Evolutionary conservation across 306 rosid genomes (phyloP).

Genomic region (Arachis hypogaea): DNA sequence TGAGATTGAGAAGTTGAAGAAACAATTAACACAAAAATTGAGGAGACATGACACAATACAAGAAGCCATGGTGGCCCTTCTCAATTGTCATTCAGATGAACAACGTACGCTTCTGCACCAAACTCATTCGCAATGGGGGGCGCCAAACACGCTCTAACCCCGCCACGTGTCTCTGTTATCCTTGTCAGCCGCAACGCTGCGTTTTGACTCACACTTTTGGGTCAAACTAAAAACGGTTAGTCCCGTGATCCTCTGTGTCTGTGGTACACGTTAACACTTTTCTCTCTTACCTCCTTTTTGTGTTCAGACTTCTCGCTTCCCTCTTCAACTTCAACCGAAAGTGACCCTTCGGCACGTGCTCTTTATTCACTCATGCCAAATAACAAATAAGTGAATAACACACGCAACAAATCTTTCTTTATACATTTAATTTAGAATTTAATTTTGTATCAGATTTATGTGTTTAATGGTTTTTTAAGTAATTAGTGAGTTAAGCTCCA

Average conservation of each 20-base stretch:
- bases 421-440: too few species aligned
- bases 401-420: neutral
- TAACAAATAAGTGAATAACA: neutral
- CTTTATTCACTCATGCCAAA: neutral
- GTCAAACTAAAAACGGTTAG: constrained; percentile 35
- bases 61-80: neutral
- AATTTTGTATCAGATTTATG: too few species aligned
- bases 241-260: constrained; percentile 42
- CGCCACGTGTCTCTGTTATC: constrained; percentile 22
- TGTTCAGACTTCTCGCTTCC: neutral
- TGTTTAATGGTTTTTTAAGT: too few species aligned
- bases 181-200: neutral
- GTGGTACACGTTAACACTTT: constrained; percentile 39
- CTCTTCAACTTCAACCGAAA: constrained; percentile 1
- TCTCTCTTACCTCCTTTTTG: neutral
- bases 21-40: constrained; percentile 1
- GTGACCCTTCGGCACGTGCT: constrained; percentile 31
- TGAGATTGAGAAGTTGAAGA: neutral
- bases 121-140: neutral
- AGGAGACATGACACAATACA: neutral
- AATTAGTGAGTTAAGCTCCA: too few species aligned
- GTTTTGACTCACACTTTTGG: constrained; percentile 24
- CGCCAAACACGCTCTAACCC: neutral
- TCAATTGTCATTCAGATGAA: neutral
- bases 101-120: constrained; percentile 17